These are phyloP conservation scores for Excoecaria cochinchinensis DNA, from an alignment of 345 rosid genomes.

Conservation along the genomic window DNA sequence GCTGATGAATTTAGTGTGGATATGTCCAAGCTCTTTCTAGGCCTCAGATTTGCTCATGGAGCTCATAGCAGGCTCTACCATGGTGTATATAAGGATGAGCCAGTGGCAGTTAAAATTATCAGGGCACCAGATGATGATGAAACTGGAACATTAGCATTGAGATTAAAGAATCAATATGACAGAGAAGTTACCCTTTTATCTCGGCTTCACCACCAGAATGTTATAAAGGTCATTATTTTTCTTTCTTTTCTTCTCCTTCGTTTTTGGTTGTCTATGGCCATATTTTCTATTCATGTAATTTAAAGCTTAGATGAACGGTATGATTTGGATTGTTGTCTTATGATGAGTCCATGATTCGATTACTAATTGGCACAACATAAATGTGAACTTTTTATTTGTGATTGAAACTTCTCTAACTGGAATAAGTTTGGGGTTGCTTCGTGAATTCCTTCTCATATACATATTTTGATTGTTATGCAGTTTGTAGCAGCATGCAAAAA, in stretches of 20 bases:
- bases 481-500: constrained; percentile 74
- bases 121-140: constrained; percentile 88
- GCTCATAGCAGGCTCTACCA: constrained; percentile 89
- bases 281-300: not conserved
- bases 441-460: not conserved
- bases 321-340: not conserved
- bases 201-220: constrained; percentile 65
- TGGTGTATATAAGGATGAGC: constrained; percentile 84
- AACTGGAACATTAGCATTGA: constrained; percentile 57
- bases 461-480: constrained; percentile 36
- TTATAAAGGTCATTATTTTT: constrained; percentile 65
- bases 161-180: constrained; percentile 79
- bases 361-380: not conserved
- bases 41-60: constrained; percentile 93
- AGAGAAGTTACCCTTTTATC: constrained; percentile 86
- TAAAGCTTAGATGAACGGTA: not conserved
- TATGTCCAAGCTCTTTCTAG: constrained; percentile 83
- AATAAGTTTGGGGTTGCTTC: not conserved
- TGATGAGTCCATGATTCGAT: not conserved
- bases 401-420: not conserved
- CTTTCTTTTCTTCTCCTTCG: too few species aligned
- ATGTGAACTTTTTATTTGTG: not conserved
- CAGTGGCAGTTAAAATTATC: constrained; percentile 95
- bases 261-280: not conserved
- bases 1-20: constrained; percentile 69